Evolutionary conservation across 1,139 yeast genomes (phyloP), one percentile per base, ranked within the genome.

Genomic region (Candida buenavistaensis): DNA sequence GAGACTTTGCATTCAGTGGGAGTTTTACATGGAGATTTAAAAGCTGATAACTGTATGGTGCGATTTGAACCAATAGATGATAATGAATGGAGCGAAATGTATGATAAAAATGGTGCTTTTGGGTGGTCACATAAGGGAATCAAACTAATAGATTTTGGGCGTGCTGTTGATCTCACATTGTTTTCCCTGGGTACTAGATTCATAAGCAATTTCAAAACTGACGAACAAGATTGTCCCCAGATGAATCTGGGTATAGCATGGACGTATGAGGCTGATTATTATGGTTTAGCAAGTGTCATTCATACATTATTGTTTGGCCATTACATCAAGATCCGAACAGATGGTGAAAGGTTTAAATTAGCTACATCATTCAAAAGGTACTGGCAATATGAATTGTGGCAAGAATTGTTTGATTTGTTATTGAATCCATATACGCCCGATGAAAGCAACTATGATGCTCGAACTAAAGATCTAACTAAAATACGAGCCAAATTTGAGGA

Each of bases 41-140:
- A 84, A 51, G 84, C 96, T 0, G 96, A 87, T 43, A 89, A 89
- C 51, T 84, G 94, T 46, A 85, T 90, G 95, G 54, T 88, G 0
- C 59, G 84, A 26, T 69, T 86, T 27, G 64, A 63, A 23, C 32
- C 40, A 1, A 32, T 47, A 4, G 49, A 44, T 2, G 43, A 50
- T 5, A 43, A 38, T 5, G 45, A 45, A 2, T 53, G 57, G 42
- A 31, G 47, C 26, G 64, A 56, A 30, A 38, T 36, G 20, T 72
- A 64, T 46, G 48, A 50, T 30, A 44, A 59, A 9, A 51, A 56
- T 17, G 75, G 76, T 0, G 30, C 33, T 1, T 40, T 49, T 5
- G 75, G 74, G 3, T 82, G 89, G 88, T 43, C 53, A 14, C 49
- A 57, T 2, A 75, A 75, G 46, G 84, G 89, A 14, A 53, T 88